phyloP scores from a whole-genome alignment of 2,329 filamentous ascomycete genomes.

The Hypocrella siamensis region DNA sequence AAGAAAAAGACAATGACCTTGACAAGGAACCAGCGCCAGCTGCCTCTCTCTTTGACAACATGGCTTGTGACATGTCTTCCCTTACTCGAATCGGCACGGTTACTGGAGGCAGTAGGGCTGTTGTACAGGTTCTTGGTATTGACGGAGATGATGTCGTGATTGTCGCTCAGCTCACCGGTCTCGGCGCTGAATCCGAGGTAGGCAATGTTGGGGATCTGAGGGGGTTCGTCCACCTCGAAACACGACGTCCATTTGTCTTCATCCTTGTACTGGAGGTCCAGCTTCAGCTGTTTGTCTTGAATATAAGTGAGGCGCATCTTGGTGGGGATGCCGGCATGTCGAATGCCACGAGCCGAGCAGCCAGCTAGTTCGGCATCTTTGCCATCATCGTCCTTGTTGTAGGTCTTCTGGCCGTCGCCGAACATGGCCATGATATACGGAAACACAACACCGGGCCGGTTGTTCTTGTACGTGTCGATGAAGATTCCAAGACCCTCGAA shows the following conservation, averaged over 20 bases:
- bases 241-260: slow-evolving; percentile 81
- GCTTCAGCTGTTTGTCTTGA: slow-evolving; percentile 78
- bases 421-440: slow-evolving; percentile 98
- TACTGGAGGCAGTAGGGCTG: slow-evolving; percentile 21
- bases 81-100: slow-evolving; percentile 20
- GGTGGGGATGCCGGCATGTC: slow-evolving; percentile 63
- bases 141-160: slow-evolving; percentile 89
- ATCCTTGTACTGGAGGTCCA: slow-evolving; percentile 88
- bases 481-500: slow-evolving; percentile 94
- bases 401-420: slow-evolving; percentile 74
- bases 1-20: slow-evolving; percentile 68
- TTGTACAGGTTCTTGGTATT: slow-evolving; percentile 79
- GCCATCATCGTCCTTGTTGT: slow-evolving; percentile 90
- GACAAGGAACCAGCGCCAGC: slow-evolving; percentile 52
- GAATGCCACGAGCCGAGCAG: slow-evolving; percentile 85
- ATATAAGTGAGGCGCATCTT: slow-evolving; percentile 89
- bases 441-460: slow-evolving; percentile 86
- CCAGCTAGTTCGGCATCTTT: slow-evolving; percentile 86
- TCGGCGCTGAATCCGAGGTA: slow-evolving; percentile 73
- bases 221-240: slow-evolving; percentile 59
- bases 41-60: slow-evolving; percentile 28
- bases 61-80: slow-evolving; percentile 15
- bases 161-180: slow-evolving; percentile 91
- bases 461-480: slow-evolving; percentile 99
- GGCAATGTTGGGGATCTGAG: slow-evolving; percentile 62